phyloP scores from a whole-genome alignment of 2,329 filamentous ascomycete species.

The Thelonectria blattea region DNA sequence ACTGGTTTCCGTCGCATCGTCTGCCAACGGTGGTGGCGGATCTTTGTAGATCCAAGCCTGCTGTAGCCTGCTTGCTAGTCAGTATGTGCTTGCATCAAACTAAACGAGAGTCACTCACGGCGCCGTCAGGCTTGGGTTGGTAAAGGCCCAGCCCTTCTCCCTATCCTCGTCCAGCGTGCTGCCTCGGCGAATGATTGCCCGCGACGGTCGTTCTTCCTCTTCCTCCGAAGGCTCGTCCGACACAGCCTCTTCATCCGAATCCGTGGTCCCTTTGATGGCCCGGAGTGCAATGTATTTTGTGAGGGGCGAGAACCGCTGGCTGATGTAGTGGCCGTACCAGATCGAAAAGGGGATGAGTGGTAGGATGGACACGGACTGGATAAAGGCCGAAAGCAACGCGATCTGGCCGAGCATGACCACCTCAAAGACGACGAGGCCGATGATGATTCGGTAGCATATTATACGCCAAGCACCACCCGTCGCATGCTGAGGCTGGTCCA shows the following conservation, averaged over 20 bases:
- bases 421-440: constrained; percentile 89
- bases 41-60: constrained; percentile 72
- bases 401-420: constrained; percentile 88
- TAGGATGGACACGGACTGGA: constrained; percentile 72
- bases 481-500: constrained; percentile 95
- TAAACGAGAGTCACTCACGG: constrained; percentile 58
- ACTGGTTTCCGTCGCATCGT: constrained; percentile 37
- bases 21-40: constrained; percentile 50
- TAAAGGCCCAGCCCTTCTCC: constrained; percentile 72
- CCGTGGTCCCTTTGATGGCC: constrained; percentile 71
- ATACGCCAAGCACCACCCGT: constrained; percentile 95
- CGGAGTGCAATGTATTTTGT: constrained; percentile 91
- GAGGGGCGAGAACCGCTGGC: constrained; percentile 81
- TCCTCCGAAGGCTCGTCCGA: constrained; percentile 48
- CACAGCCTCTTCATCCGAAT: constrained; percentile 45
- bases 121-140: constrained; percentile 76
- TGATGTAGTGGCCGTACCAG: constrained; percentile 89
- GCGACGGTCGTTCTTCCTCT: constrained; percentile 45
- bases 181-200: constrained; percentile 55
- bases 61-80: constrained; percentile 58
- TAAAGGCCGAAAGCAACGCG: constrained; percentile 74
- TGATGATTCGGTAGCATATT: constrained; percentile 89
- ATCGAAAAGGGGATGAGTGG: constrained; percentile 81
- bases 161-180: constrained; percentile 75
- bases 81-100: constrained; percentile 17